Percentiles rank a stretch among this genome's conserved stretches.
Conservation (phyloP, 1,139 yeast genomes). For the Debaryomycetaceae sp. region DNA sequence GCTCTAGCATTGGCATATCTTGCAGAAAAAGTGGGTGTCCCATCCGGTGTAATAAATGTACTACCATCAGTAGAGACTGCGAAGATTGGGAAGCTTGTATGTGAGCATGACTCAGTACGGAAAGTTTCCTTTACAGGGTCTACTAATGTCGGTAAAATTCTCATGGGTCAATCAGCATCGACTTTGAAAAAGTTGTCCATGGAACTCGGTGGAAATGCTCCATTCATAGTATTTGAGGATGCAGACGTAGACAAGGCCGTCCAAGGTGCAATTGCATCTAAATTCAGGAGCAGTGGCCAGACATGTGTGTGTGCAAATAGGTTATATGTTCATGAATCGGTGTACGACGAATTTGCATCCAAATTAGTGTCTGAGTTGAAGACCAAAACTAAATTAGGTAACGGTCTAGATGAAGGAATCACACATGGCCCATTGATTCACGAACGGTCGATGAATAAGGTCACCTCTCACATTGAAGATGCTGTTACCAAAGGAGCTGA, state of each 20-base stretch:
- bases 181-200: constrained; percentile 81
- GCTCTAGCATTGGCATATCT: constrained; percentile 79
- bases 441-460: constrained; percentile 62
- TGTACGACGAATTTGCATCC: constrained; percentile 57
- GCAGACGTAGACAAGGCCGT: constrained; percentile 78
- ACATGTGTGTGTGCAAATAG: constrained; percentile 89
- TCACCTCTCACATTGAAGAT: constrained; percentile 67
- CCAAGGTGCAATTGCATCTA: constrained; percentile 61
- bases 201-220: constrained; percentile 94
- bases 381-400: constrained; percentile 57
- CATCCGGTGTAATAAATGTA: constrained; percentile 78
- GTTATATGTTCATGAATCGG: constrained; percentile 66
- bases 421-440: constrained; percentile 88
- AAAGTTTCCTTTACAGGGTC: constrained; percentile 92
- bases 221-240: constrained; percentile 82
- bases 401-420: constrained; percentile 60
- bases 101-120: constrained; percentile 64
- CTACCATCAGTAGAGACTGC: constrained; percentile 58
- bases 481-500: constrained; percentile 73
- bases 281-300: constrained; percentile 76
- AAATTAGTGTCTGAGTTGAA: constrained; percentile 49
- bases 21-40: constrained; percentile 78
- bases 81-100: constrained; percentile 62
- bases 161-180: constrained; percentile 73
- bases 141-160: constrained; percentile 74